phyloP scores from a whole-genome alignment of 805 yeast species.

The Debaryomyces hansenii region DNA sequence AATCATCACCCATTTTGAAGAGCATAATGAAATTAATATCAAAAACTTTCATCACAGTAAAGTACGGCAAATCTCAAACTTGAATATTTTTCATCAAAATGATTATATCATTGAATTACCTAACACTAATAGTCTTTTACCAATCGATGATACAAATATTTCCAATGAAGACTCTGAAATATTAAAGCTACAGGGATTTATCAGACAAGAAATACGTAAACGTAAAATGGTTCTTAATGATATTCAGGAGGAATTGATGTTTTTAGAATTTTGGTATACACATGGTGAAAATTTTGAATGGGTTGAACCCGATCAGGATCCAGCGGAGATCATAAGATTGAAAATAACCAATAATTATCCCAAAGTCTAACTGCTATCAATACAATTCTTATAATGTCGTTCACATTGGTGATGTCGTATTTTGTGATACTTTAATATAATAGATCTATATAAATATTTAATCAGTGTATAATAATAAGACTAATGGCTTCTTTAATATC shows the following conservation, averaged over 20 bases:
- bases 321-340: conserved; percentile 32
- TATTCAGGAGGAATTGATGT: conserved; percentile 33
- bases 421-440: no score
- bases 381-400: not conserved
- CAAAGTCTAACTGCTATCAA: no score
- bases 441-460: no score
- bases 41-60: conserved; percentile 37
- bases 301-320: conserved; percentile 50
- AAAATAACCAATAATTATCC: conserved; percentile 8
- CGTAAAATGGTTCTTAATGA: conserved; percentile 39
- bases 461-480: no score
- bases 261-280: conserved; percentile 37
- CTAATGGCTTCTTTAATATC: conserved; percentile 8
- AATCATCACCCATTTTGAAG: conserved; percentile 42
- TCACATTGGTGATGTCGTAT: no score
- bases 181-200: conserved; percentile 16
- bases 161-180: conserved; percentile 4
- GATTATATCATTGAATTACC: conserved; percentile 28
- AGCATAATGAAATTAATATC: conserved; percentile 40
- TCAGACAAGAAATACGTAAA: conserved; percentile 19
- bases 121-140: conserved; percentile 1
- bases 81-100: conserved; percentile 16
- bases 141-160: not conserved
- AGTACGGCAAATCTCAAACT: conserved; percentile 18
- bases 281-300: conserved; percentile 39